phyloP scores from a whole-genome alignment of 1,284 basidiomycete genomes.

The Cryptococcus sp. region DNA sequence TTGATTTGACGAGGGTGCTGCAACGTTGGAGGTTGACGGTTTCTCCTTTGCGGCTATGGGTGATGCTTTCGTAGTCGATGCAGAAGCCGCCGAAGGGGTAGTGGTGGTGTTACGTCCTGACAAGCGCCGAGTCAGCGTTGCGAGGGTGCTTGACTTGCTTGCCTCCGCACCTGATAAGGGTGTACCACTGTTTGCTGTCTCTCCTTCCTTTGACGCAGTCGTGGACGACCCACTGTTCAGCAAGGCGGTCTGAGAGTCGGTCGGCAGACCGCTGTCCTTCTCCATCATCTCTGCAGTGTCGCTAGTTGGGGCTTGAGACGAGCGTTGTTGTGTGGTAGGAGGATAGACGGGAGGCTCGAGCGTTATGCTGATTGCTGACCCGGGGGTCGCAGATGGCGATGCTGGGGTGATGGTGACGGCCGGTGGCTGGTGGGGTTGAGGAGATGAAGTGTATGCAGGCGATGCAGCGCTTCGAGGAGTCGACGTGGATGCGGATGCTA shows the following conservation, averaged over 20 bases:
- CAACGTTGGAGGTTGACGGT: slow-evolving; percentile 5
- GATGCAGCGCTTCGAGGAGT: background rate
- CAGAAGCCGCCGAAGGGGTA: slow-evolving; percentile 8
- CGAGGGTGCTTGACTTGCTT: background rate
- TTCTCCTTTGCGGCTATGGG: slow-evolving; percentile 7
- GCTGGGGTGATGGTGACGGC: slow-evolving; percentile 15
- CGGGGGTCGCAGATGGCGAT: slow-evolving; percentile 8
- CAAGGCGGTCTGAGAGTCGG: slow-evolving; percentile 15
- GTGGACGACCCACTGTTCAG: slow-evolving; percentile 6
- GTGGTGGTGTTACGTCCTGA: slow-evolving; percentile 4
- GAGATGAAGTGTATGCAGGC: background rate
- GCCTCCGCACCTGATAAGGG: background rate
- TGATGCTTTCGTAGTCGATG: background rate
- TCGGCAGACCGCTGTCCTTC: slow-evolving; percentile 13
- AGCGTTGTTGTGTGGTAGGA: background rate
- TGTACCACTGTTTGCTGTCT: background rate
- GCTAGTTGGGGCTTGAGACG: no score
- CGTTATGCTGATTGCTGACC: slow-evolving; percentile 1
- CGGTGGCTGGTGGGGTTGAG: slow-evolving; percentile 2
- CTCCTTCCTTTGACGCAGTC: slow-evolving; percentile 1
- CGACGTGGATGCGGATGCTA: background rate
- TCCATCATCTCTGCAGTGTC: slow-evolving; percentile 9
- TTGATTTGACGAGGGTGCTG: slow-evolving; percentile 1
- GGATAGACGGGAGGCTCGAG: slow-evolving; percentile 4
- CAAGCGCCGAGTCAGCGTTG: slow-evolving; percentile 11